Conservation (phyloP, 2,329 filamentous ascomycete species). For the Rhinocladiella mackenziei region DNA sequence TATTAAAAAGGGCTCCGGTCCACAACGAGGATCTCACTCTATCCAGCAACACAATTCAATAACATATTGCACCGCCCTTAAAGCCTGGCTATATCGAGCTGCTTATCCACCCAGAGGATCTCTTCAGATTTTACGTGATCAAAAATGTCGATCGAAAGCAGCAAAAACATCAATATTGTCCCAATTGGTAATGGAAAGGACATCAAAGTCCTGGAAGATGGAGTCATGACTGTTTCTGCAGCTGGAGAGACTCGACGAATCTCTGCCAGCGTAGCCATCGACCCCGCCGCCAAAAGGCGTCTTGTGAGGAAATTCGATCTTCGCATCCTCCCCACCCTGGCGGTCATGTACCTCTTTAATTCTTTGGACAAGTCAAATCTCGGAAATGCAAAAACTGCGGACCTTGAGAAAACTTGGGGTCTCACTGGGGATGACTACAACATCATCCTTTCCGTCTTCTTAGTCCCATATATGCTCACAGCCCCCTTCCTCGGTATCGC, state of each 20-base stretch:
- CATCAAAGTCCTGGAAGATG: conserved; percentile 18
- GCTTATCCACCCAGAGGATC: background rate
- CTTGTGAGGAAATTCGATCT: conserved; percentile 55
- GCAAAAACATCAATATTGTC: background rate
- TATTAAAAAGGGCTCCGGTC: too few relatives aligned
- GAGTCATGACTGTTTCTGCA: background rate
- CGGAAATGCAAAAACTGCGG: conserved; percentile 57
- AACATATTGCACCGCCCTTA: too few relatives aligned
- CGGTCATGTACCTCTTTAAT: conserved; percentile 56
- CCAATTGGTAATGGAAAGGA: conserved; percentile 8
- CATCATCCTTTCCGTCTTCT: conserved; percentile 67
- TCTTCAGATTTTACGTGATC: background rate
- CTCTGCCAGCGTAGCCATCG: conserved; percentile 32
- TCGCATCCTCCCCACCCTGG: conserved; percentile 54
- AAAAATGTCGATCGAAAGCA: conserved; percentile 9
- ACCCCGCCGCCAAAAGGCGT: conserved; percentile 45
- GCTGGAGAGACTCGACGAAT: conserved; percentile 10
- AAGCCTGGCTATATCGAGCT: too few relatives aligned
- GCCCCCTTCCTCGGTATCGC: conserved; percentile 63
- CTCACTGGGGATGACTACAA: conserved; percentile 65
- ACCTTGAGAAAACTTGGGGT: conserved; percentile 48
- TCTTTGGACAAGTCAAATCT: conserved; percentile 48
- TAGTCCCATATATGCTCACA: conserved; percentile 68
- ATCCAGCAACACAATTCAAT: too few relatives aligned
- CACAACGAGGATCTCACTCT: too few relatives aligned